Evolutionary conservation across 2,329 filamentous ascomycete species (phyloP), one percentile per base, ranked within the genome.

Genomic region (Pezicula neosporulosa): DNA sequence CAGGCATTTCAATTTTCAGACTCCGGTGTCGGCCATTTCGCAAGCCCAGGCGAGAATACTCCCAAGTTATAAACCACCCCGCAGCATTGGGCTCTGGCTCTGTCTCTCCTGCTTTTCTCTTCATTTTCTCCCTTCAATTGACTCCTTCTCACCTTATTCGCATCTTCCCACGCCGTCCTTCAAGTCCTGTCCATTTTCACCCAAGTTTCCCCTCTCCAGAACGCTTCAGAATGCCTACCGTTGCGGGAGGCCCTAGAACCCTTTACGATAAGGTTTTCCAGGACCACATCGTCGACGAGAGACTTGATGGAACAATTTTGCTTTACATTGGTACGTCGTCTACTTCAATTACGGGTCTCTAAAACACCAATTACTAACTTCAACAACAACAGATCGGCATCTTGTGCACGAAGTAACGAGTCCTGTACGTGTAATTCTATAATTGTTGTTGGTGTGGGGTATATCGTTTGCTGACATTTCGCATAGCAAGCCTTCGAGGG

Each of bases 321-420:
- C 80, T 97, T 53, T 97, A 97, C 71, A 97, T 97, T 68, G 90
- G 90, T 91, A 77, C 61, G 83, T 70, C 33, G 35, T 18, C 10
- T n/a, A 15, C 44, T 41, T 9, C n/a, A 19, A 33, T 33, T 3
- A 33, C 7, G 9, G 10, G 15, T 7, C 15, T 47, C 30, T 6
- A 6, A 19, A 28, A 15, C 18, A 16, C 3, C 27, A 30, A 44
- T 24, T 24, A 36, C 57, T 65, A 39, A 65, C 52, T 21, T 24
- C 24, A 39, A 38, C 44, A 27, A 9, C 43, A 52, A 51, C 64
- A 92, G 90, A 96, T 74, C 83, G 94, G 71, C 94, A 99, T 78
- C 81, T 99, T 56, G 92, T 97, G 56, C 94, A 99, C 70, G 94
- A 99, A 78, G 94, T 99, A 69, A 99, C 94, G 63, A 97, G 93